Percentiles rank a stretch among this genome's conserved stretches.
Evolutionary conservation across 306 rosid genomes (phyloP).

Genomic region (Vigna mungo): DNA sequence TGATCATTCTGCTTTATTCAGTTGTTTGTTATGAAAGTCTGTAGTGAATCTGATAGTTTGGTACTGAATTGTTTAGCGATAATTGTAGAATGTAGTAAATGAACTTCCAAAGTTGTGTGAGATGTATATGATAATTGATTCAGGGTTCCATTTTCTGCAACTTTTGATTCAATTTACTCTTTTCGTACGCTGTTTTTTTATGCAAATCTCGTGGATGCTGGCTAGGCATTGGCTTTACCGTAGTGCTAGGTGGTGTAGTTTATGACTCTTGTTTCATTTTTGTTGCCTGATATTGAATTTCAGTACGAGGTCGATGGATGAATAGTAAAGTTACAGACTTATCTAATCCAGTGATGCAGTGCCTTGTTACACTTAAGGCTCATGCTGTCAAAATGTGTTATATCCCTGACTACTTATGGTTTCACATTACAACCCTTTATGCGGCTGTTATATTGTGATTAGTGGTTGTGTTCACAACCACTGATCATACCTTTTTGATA

Average conservation of each 20-base stretch:
- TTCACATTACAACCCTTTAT: background rate
- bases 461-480: background rate
- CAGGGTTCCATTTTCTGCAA: conserved; percentile 5
- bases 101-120: conserved; percentile 21
- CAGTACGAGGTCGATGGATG: conserved; percentile 2
- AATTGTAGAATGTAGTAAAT: conserved; percentile 14
- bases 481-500: background rate
- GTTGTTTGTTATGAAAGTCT: conserved; percentile 21
- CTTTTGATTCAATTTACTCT: background rate
- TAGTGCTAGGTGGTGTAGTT: conserved; percentile 10
- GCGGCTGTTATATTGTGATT: background rate
- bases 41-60: conserved; percentile 3
- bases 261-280: conserved; percentile 28
- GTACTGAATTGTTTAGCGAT: background rate
- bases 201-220: conserved; percentile 14
- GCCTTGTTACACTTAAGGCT: conserved; percentile 23
- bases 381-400: conserved; percentile 28
- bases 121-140: conserved; percentile 1
- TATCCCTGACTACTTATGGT: background rate
- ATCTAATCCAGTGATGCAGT: background rate
- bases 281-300: conserved; percentile 18
- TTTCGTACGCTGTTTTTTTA: background rate
- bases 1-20: conserved; percentile 49
- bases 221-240: conserved; percentile 30
- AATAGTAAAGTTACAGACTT: background rate